A percentile compares a stretch with the other conserved stretches of the same genome.
phyloP scores from a whole-genome alignment of 805 yeast species.

The Groenewaldozyma tartarivorans region DNA sequence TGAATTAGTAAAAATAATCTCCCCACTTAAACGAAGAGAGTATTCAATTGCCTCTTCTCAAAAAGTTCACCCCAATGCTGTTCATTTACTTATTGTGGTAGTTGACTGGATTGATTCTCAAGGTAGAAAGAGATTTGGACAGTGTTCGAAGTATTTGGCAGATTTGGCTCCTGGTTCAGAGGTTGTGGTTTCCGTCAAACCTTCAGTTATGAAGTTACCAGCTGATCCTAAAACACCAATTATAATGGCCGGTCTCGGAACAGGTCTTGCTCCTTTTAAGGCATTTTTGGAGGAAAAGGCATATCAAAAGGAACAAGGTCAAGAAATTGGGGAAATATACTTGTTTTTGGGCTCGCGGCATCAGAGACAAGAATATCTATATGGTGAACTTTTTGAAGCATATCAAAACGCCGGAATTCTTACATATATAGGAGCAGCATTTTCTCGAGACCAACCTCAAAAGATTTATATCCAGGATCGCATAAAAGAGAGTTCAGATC shows the following conservation, averaged over 20 bases:
- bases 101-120: slow-evolving; percentile 88
- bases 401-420: slow-evolving; percentile 83
- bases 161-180: slow-evolving; percentile 74
- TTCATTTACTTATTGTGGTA: slow-evolving; percentile 85
- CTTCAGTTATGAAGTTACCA: slow-evolving; percentile 95
- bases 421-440: slow-evolving; percentile 95
- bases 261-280: slow-evolving; percentile 97
- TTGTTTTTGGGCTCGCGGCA: slow-evolving; percentile 91
- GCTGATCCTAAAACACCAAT: slow-evolving; percentile 80
- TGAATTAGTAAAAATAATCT: slow-evolving; percentile 61
- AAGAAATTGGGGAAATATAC: slow-evolving; percentile 80
- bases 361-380: slow-evolving; percentile 86
- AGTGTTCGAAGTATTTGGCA: slow-evolving; percentile 84
- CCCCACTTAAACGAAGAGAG: slow-evolving; percentile 92
- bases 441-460: slow-evolving; percentile 93
- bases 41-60: slow-evolving; percentile 97
- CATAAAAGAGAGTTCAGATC: slow-evolving; percentile 66
- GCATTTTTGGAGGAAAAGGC: slow-evolving; percentile 93
- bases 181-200: slow-evolving; percentile 88
- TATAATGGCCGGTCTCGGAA: slow-evolving; percentile 95
- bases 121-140: slow-evolving; percentile 85
- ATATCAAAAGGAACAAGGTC: slow-evolving; percentile 86
- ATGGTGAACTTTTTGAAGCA: slow-evolving; percentile 97
- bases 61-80: slow-evolving; percentile 80
- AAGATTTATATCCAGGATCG: slow-evolving; percentile 93